Conservation (phyloP, 1,284 basidiomycete genomes). For the Ceratorhiza oryzae-sativae region DNA sequence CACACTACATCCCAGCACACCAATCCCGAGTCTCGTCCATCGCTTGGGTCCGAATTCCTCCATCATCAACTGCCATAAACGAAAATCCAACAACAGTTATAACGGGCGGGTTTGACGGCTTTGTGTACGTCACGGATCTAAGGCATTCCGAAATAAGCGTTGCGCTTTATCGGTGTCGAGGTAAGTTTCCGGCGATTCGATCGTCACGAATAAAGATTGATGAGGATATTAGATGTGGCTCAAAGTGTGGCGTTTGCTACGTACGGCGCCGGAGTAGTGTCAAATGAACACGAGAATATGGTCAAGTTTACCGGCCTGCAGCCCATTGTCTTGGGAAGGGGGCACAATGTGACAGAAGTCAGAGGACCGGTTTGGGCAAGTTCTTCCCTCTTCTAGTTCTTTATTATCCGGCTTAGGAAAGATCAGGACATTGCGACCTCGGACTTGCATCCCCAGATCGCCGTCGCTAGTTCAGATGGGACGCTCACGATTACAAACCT, state of each 20-base stretch:
- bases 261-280: constrained; percentile 69
- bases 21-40: constrained; percentile 80
- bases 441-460: constrained; percentile 86
- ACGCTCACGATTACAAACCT: constrained; percentile 74
- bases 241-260: constrained; percentile 68
- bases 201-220: constrained; percentile 49
- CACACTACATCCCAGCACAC: constrained; percentile 73
- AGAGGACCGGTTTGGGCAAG: constrained; percentile 82
- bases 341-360: constrained; percentile 73
- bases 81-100: constrained; percentile 73
- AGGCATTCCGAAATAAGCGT: constrained; percentile 62
- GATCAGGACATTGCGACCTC: constrained; percentile 73
- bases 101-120: constrained; percentile 80
- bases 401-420: constrained; percentile 5
- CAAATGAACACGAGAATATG: constrained; percentile 78
- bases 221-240: constrained; percentile 64
- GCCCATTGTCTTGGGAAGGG: constrained; percentile 74
- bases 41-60: constrained; percentile 73
- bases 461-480: constrained; percentile 83
- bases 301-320: constrained; percentile 75
- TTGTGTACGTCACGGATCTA: constrained; percentile 74
- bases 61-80: constrained; percentile 59
- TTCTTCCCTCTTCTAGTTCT: constrained; percentile 36
- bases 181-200: constrained; percentile 43
- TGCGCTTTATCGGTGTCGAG: constrained; percentile 75